phyloP scores from a whole-genome alignment of 1,284 basidiomycete species.

The Caloboletus inedulis region DNA sequence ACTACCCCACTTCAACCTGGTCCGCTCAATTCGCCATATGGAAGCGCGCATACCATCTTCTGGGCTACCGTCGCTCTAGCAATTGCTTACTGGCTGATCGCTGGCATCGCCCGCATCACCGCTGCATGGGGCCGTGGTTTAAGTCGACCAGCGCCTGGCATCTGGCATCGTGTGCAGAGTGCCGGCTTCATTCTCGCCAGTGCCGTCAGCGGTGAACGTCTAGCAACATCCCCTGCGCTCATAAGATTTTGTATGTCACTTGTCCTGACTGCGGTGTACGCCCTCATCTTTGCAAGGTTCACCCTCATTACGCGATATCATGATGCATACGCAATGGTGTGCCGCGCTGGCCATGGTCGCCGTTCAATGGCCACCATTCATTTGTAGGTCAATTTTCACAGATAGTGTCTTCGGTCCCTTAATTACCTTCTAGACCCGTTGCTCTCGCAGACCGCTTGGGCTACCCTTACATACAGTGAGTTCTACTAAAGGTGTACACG shows the following conservation, averaged over 20 bases:
- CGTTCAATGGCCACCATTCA: constrained; percentile 90
- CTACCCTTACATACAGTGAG: constrained; percentile 82
- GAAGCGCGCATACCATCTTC: constrained; percentile 74
- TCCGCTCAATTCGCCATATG: constrained; percentile 54
- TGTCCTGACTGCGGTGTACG: constrained; percentile 10
- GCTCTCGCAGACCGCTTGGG: constrained; percentile 83
- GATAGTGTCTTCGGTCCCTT: constrained; percentile 12
- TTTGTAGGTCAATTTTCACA: constrained; percentile 57
- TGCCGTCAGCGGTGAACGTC: constrained; percentile 86
- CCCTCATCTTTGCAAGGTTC: constrained; percentile 57
- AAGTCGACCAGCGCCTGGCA: constrained; percentile 51
- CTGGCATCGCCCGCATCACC: constrained; percentile 74
- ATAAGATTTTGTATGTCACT: constrained; percentile 76
- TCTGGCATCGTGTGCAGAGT: constrained; percentile 72
- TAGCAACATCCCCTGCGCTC: constrained; percentile 82
- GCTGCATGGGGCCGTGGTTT: constrained; percentile 80
- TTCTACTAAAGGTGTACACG: constrained; percentile 14
- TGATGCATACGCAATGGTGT: constrained; percentile 92
- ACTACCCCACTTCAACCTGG: constrained; percentile 74
- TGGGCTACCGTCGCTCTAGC: constrained; percentile 80
- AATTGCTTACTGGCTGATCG: constrained; percentile 78
- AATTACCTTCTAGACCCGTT: constrained; percentile 65
- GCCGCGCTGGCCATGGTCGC: constrained; percentile 86
- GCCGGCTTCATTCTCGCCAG: constrained; percentile 87
- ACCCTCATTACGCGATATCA: constrained; percentile 88